A percentile compares a stretch with the other conserved stretches of the same genome.
phyloP scores from a whole-genome alignment of 345 rosid species.

The Brassica rapa region DNA sequence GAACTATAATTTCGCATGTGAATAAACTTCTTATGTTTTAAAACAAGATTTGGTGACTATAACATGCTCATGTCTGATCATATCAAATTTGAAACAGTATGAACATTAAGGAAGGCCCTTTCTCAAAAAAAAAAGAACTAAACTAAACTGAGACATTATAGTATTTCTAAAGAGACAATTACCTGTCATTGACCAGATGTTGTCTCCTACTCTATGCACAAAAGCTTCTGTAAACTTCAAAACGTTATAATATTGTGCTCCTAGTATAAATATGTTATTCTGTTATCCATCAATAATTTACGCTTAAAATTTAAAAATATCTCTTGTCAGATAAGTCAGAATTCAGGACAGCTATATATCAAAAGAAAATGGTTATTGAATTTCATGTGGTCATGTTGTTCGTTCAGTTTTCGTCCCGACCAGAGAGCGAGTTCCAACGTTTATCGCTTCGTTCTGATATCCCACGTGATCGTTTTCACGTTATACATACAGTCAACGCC shows the following conservation, averaged over 20 bases:
- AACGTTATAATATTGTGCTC: background rate
- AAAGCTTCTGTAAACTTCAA: constrained; percentile 21
- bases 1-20: background rate
- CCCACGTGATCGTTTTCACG: constrained; percentile 37
- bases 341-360: constrained; percentile 9
- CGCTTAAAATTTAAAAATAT: background rate
- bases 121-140: background rate
- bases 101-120: constrained; percentile 3
- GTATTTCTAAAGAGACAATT: constrained; percentile 31
- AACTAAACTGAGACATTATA: constrained; percentile 1
- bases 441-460: constrained; percentile 40
- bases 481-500: constrained; percentile 27
- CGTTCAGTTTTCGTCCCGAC: constrained; percentile 33
- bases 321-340: background rate
- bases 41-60: background rate
- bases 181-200: constrained; percentile 34
- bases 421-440: constrained; percentile 39
- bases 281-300: background rate
- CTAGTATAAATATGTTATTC: constrained; percentile 8
- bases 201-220: constrained; percentile 41
- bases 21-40: background rate
- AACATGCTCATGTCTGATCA: constrained; percentile 15
- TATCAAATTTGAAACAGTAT: constrained; percentile 10
- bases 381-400: constrained; percentile 26
- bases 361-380: constrained; percentile 22